These are phyloP conservation scores for Omphalotus olearius DNA, from an alignment of 1,284 basidiomycete genomes.

Conservation along the genomic window DNA sequence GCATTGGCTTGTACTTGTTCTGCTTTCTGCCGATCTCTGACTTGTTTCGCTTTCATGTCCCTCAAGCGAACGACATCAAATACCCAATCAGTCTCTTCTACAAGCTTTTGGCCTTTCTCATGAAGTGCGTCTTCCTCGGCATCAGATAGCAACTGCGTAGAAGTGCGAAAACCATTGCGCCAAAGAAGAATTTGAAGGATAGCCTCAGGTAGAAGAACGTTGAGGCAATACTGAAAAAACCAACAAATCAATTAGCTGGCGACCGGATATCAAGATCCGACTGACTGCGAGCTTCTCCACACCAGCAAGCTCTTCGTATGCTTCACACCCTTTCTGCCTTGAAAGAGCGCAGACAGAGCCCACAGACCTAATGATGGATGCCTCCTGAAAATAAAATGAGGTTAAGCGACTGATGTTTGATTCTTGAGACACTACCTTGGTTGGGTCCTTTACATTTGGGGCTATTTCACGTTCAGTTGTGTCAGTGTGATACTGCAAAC, in stretches of 20 bases:
- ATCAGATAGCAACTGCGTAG: constrained; percentile 38
- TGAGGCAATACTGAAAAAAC: constrained; percentile 55
- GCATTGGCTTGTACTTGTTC: not conserved
- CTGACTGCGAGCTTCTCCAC: constrained; percentile 57
- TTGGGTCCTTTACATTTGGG: too few species aligned
- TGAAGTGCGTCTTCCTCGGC: constrained; percentile 55
- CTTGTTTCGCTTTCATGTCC: constrained; percentile 26
- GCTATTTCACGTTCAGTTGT: too few species aligned
- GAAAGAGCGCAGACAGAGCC: too few species aligned
- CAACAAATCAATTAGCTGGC: constrained; percentile 1
- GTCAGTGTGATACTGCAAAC: too few species aligned
- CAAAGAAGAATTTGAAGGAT: constrained; percentile 67
- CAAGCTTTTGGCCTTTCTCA: constrained; percentile 39
- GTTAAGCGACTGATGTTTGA: too few species aligned
- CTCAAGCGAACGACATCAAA: constrained; percentile 53
- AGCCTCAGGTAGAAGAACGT: constrained; percentile 65
- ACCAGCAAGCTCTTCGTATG: constrained; percentile 48
- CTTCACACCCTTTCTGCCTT: constrained; percentile 37
- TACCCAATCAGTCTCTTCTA: constrained; percentile 61
- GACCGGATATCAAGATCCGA: constrained; percentile 6
- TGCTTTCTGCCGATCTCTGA: not conserved
- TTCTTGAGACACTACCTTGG: too few species aligned
- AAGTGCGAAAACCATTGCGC: constrained; percentile 53
- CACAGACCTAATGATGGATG: too few species aligned
- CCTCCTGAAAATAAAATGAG: too few species aligned